Evolutionary conservation across 495 filamentous ascomycete genomes (phyloP).

Genomic region (Penicillium samsonianum): DNA sequence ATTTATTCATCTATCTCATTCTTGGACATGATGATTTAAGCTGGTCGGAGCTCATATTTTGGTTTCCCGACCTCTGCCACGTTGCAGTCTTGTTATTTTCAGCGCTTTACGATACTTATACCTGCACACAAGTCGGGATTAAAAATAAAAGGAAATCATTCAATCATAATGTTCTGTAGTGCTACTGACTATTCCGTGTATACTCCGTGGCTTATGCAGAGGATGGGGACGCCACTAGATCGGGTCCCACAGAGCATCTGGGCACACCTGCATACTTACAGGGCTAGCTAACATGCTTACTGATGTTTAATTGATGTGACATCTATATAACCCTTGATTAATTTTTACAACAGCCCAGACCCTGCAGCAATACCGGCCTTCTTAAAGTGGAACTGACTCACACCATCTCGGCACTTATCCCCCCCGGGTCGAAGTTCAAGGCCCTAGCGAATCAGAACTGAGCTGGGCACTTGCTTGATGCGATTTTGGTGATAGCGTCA

Average conservation of each 20-base stretch:
- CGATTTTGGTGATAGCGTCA: conserved; percentile 10
- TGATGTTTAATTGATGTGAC: neutral
- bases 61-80: conserved; percentile 1
- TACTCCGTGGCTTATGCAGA: neutral
- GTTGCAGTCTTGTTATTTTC: conserved; percentile 5
- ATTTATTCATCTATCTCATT: neutral
- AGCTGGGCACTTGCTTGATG: conserved; percentile 14
- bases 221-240: neutral
- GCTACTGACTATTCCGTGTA: neutral
- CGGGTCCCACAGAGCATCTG: neutral
- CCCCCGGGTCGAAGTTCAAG: neutral
- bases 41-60: conserved; percentile 2
- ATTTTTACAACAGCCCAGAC: no score
- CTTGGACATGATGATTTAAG: conserved; percentile 1
- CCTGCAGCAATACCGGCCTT: no score
- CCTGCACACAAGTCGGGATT: conserved; percentile 3
- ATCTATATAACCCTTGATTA: no score
- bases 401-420: neutral
- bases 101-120: conserved; percentile 14
- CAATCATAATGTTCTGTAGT: neutral
- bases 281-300: no score
- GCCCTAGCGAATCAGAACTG: neutral
- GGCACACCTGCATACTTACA: no score
- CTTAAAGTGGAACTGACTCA: neutral
- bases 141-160: conserved; percentile 5